Evolutionary conservation across 2,329 filamentous ascomycete species (phyloP).

Genomic region (Colletotrichum zoysiae): DNA sequence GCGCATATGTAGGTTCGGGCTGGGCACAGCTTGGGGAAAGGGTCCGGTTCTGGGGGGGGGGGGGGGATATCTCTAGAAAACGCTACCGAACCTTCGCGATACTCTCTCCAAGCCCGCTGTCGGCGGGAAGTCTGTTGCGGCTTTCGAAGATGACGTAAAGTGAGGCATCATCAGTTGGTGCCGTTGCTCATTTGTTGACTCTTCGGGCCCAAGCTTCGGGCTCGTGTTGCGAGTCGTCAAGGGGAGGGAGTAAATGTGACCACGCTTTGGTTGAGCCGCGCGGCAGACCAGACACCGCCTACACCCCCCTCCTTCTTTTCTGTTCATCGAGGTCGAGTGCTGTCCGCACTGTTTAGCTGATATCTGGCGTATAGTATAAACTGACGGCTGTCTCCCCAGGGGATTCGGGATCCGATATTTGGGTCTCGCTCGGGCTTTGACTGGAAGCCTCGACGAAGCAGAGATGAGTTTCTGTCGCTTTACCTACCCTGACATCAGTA

Average conservation of each 20-base stretch:
- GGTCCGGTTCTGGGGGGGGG: not conserved
- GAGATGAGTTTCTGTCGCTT: not conserved
- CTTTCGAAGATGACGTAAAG: not conserved
- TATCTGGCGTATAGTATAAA: not conserved
- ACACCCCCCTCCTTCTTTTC: not conserved
- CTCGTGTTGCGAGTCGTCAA: conserved; percentile 11
- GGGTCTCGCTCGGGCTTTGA: not conserved
- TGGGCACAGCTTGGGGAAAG: not conserved
- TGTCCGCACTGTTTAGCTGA: not conserved
- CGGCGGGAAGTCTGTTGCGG: not conserved
- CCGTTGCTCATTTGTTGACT: not conserved
- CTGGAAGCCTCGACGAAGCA: too few species aligned
- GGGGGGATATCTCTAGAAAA: not conserved
- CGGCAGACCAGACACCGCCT: not conserved
- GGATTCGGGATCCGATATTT: not conserved
- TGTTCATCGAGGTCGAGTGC: not conserved
- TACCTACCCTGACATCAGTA: not conserved
- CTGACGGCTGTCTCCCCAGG: not conserved
- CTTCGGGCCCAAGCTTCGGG: conserved; percentile 3
- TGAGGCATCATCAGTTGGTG: not conserved
- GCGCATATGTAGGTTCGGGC: not conserved
- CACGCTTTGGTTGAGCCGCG: not conserved
- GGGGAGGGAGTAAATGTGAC: conserved; percentile 9
- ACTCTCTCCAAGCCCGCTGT: not conserved
- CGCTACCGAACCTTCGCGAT: not conserved